Evolutionary conservation across 163 green algal species (phyloP).

Genomic region (Chlamydomonas reinhardtii): DNA sequence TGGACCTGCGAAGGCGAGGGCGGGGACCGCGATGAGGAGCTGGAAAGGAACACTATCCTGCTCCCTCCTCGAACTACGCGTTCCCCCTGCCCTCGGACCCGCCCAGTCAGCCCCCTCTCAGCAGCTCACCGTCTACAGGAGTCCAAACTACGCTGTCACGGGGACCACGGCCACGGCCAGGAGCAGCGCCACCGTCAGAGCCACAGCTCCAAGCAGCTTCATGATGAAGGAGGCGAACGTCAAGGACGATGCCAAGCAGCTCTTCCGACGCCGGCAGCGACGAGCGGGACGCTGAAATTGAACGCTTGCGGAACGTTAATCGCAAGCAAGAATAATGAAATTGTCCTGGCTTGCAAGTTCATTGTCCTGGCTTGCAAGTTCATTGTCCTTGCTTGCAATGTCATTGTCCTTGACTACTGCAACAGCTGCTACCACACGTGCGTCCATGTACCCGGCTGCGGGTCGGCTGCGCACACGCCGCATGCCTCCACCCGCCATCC

Average conservation of each 20-base stretch:
- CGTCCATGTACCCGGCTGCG: too few relatives aligned
- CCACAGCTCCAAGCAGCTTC: too few relatives aligned
- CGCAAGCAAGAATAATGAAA: neutral
- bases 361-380: too few relatives aligned
- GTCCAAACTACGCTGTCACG: neutral
- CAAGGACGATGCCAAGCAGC: neutral
- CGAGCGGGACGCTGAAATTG: constrained; percentile 3
- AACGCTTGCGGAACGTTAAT: neutral
- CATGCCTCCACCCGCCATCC: too few relatives aligned
- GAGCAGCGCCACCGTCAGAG: too few relatives aligned
- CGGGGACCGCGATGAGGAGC: neutral
- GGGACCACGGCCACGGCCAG: too few relatives aligned
- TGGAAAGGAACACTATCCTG: neutral
- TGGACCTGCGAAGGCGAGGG: neutral
- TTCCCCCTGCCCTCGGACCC: neutral
- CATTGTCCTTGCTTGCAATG: too few relatives aligned
- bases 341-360: neutral
- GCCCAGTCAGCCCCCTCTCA: neutral
- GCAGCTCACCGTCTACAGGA: neutral
- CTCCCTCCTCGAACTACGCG: neutral
- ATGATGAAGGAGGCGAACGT: constrained; percentile 11
- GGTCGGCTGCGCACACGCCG: too few relatives aligned
- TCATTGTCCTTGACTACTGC: too few relatives aligned
- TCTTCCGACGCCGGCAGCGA: constrained; percentile 21
- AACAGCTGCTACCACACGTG: too few relatives aligned